Percentiles rank a stretch among this genome's conserved stretches.
phyloP scores from a whole-genome alignment of 2,329 filamentous ascomycete species.

The Apiospora saccharicola region DNA sequence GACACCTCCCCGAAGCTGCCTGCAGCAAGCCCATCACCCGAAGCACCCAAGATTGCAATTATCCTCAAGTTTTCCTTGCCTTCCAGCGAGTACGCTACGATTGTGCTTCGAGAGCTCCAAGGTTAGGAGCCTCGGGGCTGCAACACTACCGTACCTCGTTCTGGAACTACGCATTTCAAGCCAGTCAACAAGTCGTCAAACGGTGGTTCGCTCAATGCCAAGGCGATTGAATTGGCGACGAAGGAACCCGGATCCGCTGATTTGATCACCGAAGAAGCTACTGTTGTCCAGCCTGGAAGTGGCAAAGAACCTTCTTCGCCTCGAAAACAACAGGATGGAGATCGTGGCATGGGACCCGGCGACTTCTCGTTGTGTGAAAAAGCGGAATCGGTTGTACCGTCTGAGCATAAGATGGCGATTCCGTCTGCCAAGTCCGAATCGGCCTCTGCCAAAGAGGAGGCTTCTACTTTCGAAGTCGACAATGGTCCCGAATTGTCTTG shows the following conservation, averaged over 20 bases:
- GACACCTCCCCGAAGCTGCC: not conserved
- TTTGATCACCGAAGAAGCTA: conserved; percentile 1
- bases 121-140: conserved; percentile 29
- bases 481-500: not conserved
- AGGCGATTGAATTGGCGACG: not conserved
- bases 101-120: conserved; percentile 44
- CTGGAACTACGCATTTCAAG: not conserved
- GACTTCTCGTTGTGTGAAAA: not conserved
- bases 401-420: not conserved
- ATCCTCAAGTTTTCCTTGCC: conserved; percentile 43
- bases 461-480: not conserved
- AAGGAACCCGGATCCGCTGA: not conserved
- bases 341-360: not conserved
- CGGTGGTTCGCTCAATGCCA: not conserved
- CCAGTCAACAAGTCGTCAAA: not conserved
- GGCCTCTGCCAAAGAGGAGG: not conserved
- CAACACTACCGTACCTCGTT: conserved; percentile 7
- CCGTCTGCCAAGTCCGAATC: not conserved
- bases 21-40: conserved; percentile 23
- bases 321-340: not conserved
- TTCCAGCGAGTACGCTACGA: conserved; percentile 45
- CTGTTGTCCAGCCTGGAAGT: not conserved
- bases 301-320: not conserved
- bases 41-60: conserved; percentile 42
- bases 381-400: not conserved